These are phyloP conservation scores for Plasmodium vivax DNA, from an alignment of 169 alveolate species.

Conservation along the genomic window DNA sequence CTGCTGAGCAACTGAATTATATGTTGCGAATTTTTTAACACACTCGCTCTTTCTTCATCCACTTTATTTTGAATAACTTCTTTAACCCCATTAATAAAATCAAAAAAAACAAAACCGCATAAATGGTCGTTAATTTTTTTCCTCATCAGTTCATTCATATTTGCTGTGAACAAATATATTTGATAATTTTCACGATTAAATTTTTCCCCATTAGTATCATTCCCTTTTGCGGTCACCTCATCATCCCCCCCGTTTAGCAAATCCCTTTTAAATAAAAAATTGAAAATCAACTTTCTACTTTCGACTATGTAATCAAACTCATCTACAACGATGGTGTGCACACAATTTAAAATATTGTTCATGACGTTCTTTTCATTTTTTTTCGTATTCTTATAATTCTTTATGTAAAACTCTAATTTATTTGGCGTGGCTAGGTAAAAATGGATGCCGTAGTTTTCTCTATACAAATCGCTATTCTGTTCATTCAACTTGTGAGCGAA, in stretches of 20 bases:
- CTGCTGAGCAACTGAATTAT: slow-evolving; percentile 33
- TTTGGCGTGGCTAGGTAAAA: slow-evolving; percentile 56
- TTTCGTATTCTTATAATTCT: slow-evolving; percentile 52
- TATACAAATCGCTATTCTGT: background rate
- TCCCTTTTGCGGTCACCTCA: background rate
- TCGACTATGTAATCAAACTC: slow-evolving; percentile 55
- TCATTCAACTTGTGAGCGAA: background rate
- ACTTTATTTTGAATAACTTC: slow-evolving; percentile 37
- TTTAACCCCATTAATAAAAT: slow-evolving; percentile 64
- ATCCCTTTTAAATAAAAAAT: slow-evolving; percentile 31
- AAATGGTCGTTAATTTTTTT: slow-evolving; percentile 48
- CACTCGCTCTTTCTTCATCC: slow-evolving; percentile 12
- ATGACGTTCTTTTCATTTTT: slow-evolving; percentile 65
- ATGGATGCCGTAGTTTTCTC: slow-evolving; percentile 57
- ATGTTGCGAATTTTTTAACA: slow-evolving; percentile 24
- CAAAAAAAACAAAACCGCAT: slow-evolving; percentile 60
- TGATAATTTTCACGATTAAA: slow-evolving; percentile 24
- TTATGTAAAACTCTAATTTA: slow-evolving; percentile 50
- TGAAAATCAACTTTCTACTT: slow-evolving; percentile 47
- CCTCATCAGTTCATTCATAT: slow-evolving; percentile 42
- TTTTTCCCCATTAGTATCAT: background rate
- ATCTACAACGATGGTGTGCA: slow-evolving; percentile 57
- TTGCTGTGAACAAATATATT: slow-evolving; percentile 61
- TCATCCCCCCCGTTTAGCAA: background rate
- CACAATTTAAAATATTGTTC: slow-evolving; percentile 68